phyloP scores from a whole-genome alignment of 805 yeast species.

The Yarrowia deformans region DNA sequence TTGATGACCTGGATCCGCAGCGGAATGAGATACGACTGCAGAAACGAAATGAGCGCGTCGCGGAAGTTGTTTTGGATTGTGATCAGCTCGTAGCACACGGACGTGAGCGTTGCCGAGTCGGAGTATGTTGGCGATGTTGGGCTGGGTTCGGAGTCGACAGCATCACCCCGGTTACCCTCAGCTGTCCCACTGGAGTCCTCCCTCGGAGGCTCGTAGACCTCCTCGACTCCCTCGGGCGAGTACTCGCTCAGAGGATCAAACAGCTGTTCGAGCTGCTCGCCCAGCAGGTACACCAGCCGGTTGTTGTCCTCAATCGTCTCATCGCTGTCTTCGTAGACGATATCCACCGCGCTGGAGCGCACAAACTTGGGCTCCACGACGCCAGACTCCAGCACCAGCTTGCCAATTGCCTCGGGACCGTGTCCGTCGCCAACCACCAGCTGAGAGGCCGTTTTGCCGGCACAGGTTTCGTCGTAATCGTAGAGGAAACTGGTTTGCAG shows the following conservation, averaged over 20 bases:
- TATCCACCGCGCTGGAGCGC: slow-evolving; percentile 69
- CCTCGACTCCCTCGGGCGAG: slow-evolving; percentile 86
- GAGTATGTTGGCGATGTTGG: slow-evolving; percentile 19
- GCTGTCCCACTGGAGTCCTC: not conserved
- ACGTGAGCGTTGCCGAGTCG: slow-evolving; percentile 54
- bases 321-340: slow-evolving; percentile 68
- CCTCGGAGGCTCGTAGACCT: slow-evolving; percentile 68
- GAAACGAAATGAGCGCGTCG: slow-evolving; percentile 70
- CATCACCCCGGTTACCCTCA: not conserved
- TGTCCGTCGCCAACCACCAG: slow-evolving; percentile 63
- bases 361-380: slow-evolving; percentile 59
- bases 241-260: slow-evolving; percentile 91
- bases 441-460: slow-evolving; percentile 77
- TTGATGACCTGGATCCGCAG: slow-evolving; percentile 72
- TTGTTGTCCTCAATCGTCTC: slow-evolving; percentile 70
- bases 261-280: slow-evolving; percentile 84
- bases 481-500: slow-evolving; percentile 42
- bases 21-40: slow-evolving; percentile 82
- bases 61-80: slow-evolving; percentile 78
- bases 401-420: slow-evolving; percentile 66
- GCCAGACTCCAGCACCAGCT: slow-evolving; percentile 63
- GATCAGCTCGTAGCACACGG: slow-evolving; percentile 71
- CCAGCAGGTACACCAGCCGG: slow-evolving; percentile 74
- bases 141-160: not conserved
- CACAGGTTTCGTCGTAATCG: slow-evolving; percentile 81